These are phyloP conservation scores for Berberis vulgaris DNA, from an alignment of 164 flowering plant genomes.

Conservation along the genomic window DNA sequence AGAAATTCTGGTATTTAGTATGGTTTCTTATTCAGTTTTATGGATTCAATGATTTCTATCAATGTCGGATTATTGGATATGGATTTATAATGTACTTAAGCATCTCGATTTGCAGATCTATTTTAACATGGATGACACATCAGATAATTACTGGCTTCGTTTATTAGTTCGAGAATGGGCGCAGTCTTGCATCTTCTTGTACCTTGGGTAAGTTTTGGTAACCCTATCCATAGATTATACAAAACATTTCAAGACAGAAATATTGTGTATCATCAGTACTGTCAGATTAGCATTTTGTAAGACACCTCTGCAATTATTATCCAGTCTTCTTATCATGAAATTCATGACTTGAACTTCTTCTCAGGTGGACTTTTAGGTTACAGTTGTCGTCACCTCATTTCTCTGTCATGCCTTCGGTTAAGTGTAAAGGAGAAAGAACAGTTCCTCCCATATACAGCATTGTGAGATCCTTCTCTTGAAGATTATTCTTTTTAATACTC, in stretches of 20 bases:
- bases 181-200: constrained; percentile 68
- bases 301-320: neutral
- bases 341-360: constrained; percentile 3
- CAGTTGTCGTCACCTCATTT: constrained; percentile 65
- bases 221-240: neutral
- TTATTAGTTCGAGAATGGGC: constrained; percentile 75
- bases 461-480: constrained; percentile 29
- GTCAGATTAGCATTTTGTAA: no score
- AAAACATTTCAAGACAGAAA: no score
- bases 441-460: constrained; percentile 84
- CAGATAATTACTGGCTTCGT: constrained; percentile 73
- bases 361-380: constrained; percentile 88
- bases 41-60: neutral
- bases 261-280: no score
- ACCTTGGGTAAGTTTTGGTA: constrained; percentile 61
- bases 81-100: neutral
- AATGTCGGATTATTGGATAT: neutral
- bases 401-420: constrained; percentile 71
- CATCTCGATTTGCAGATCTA: constrained; percentile 42
- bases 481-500: neutral
- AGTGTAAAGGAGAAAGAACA: constrained; percentile 23
- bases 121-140: constrained; percentile 45
- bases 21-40: neutral
- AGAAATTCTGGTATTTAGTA: constrained; percentile 56
- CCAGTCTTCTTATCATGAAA: neutral